Base-by-base conservation (phyloP, 805 yeast genomes). In the Wickerhamiella dianesei region DNA sequence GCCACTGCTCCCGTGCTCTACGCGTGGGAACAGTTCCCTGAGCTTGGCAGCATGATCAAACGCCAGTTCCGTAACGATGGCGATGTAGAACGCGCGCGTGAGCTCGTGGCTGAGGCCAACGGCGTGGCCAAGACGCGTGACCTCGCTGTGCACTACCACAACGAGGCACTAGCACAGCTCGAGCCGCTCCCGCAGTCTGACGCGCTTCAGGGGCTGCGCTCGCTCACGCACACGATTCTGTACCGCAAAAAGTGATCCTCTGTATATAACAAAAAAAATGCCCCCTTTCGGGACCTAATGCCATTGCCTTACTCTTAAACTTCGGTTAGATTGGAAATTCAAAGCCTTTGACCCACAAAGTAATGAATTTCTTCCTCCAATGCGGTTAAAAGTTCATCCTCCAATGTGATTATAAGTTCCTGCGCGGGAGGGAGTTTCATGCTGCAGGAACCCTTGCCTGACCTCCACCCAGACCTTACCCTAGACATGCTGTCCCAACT, bases 1-100 rank as follows among this genome's bases (percentile, higher is more conserved):
- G 97, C 97, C 1, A 92, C 98, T 0, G 97, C 96, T 0, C 98
- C 98, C 1, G 87, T 89, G 2, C 68, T 92, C 46, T 92, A 74
- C 64, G 97, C 98, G 1, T 92, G 98, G 98, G 79, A 76, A 58
- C 76, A 81, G 57, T 78, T 76, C 57, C 94, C 95, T 0, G 82
- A 80, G 48, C 70, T 92, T 43, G 97, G 96, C 2, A 79, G 76
- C 35, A 64, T 89, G 57, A 87, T 92, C 56, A 77, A 77, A 20
- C 75, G 97, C 50, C 86, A 89, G 63, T 92, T 92, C 64, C 71
- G 74, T 41, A 67, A 76, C 48, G 76, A 79, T 1, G 95, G 94
- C 3, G 98, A 92, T 62, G 81, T 89, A 35, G 86, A 83, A 55
- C 64, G 69, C n/a, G 94, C 96, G 1, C 73, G 87, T 29, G 66